Evolutionary conservation across 2,329 filamentous ascomycete genomes (phyloP).

Genomic region (Colletotrichum camelliae): DNA sequence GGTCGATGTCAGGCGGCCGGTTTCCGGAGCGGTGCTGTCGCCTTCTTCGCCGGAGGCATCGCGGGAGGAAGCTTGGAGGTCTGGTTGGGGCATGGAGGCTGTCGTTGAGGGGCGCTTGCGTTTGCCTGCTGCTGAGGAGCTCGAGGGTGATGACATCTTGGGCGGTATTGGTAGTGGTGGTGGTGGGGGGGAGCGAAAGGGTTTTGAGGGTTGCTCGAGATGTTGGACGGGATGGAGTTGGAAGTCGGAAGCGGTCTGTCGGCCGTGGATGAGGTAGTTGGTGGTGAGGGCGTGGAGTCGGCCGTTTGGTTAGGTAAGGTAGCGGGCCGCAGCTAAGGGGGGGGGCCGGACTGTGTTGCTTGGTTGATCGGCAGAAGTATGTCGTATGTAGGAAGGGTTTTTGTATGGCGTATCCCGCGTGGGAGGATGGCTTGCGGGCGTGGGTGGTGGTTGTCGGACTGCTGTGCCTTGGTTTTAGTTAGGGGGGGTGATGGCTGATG

Average conservation of each 20-base stretch:
- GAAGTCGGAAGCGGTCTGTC: background rate
- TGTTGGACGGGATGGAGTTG: background rate
- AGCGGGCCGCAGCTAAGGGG: background rate
- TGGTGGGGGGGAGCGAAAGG: background rate
- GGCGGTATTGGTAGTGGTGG: background rate
- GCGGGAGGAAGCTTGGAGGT: conserved; percentile 73
- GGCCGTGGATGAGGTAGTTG: background rate
- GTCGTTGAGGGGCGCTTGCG: conserved; percentile 76
- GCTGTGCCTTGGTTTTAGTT: conserved; percentile 18
- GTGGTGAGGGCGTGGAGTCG: background rate
- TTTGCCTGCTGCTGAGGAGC: conserved; percentile 66
- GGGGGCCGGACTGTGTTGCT: background rate
- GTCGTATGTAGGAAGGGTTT: conserved; percentile 6
- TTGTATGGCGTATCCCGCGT: background rate
- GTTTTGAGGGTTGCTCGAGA: background rate
- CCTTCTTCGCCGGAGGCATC: conserved; percentile 85
- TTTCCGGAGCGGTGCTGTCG: conserved; percentile 72
- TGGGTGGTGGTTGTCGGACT: background rate
- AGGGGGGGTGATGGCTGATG: conserved; percentile 14
- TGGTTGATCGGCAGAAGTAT: conserved; percentile 14
- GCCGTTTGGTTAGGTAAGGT: conserved; percentile 1
- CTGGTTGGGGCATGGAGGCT: conserved; percentile 43
- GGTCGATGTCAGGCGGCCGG: conserved; percentile 38
- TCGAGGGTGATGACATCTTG: conserved; percentile 66
- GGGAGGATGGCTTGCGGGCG: background rate